phyloP scores from a whole-genome alignment of 768 basidiomycete species.

The Amanita muscaria region DNA sequence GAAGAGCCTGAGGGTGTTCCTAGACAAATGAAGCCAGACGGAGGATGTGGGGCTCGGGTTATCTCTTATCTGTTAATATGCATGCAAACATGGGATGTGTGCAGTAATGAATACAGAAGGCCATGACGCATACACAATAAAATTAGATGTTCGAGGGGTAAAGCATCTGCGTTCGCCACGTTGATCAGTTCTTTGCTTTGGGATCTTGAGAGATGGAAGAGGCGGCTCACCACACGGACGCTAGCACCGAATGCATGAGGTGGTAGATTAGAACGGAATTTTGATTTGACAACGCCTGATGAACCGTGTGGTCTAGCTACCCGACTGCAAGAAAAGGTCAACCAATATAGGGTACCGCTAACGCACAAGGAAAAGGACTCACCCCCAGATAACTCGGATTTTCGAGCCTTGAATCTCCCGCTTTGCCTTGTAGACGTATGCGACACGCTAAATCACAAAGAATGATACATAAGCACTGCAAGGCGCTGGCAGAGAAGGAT shows the following conservation, averaged over 20 bases:
- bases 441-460: slow-evolving; percentile 60
- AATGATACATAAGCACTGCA: background rate
- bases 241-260: slow-evolving; percentile 90
- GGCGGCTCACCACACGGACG: slow-evolving; percentile 72
- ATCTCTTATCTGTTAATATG: no score
- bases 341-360: background rate
- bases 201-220: slow-evolving; percentile 1
- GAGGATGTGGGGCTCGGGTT: no score
- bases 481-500: slow-evolving; percentile 1
- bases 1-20: no score
- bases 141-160: slow-evolving; percentile 79
- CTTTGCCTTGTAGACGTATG: slow-evolving; percentile 98
- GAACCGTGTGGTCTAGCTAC: slow-evolving; percentile 91
- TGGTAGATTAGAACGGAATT: slow-evolving; percentile 93
- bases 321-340: slow-evolving; percentile 41
- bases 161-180: slow-evolving; percentile 55
- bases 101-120: slow-evolving; percentile 23
- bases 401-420: slow-evolving; percentile 90
- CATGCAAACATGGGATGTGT: slow-evolving; percentile 31
- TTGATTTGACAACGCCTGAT: slow-evolving; percentile 93
- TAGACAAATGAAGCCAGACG: no score
- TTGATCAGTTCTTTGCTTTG: slow-evolving; percentile 4
- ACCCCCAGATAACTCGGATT: slow-evolving; percentile 99
- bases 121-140: slow-evolving; percentile 10
- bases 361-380: slow-evolving; percentile 21